phyloP scores from a whole-genome alignment of 2,329 filamentous ascomycete species.

The Arthrobotrys musiformis region DNA sequence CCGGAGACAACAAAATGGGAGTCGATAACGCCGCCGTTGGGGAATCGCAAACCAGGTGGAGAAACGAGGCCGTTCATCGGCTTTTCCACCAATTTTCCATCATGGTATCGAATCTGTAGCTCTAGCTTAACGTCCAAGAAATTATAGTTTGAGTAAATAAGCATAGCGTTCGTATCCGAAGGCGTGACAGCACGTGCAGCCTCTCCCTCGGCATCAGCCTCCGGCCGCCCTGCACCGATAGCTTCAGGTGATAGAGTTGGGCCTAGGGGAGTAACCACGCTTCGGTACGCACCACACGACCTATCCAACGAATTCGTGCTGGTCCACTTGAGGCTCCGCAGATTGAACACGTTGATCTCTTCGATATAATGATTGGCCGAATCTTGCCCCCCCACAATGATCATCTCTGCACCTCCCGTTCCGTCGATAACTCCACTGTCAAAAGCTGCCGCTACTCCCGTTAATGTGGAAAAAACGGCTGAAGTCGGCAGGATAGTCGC shows the following conservation, averaged over 20 bases:
- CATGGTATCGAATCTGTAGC: conserved; percentile 84
- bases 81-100: conserved; percentile 85
- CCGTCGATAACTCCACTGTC: conserved; percentile 90
- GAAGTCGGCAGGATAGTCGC: conserved; percentile 90
- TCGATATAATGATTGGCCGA: conserved; percentile 99
- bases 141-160: conserved; percentile 99
- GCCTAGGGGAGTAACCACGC: conserved; percentile 84
- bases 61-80: conserved; percentile 88
- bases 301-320: conserved; percentile 86
- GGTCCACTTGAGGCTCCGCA: conserved; percentile 94
- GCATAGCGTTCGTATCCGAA: conserved; percentile 70
- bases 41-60: conserved; percentile 91
- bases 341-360: conserved; percentile 97
- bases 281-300: conserved; percentile 95
- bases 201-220: conserved; percentile 62
- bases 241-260: conserved; percentile 62
- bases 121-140: conserved; percentile 97
- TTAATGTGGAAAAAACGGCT: conserved; percentile 84
- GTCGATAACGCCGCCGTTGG: conserved; percentile 94
- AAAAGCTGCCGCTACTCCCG: conserved; percentile 69
- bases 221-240: conserved; percentile 63
- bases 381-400: conserved; percentile 95
- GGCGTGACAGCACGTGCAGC: conserved; percentile 24
- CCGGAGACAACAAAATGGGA: conserved; percentile 97
- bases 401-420: conserved; percentile 92